Base-by-base conservation (phyloP, 2,329 filamentous ascomycete genomes). In the Ophiostoma montium region DNA sequence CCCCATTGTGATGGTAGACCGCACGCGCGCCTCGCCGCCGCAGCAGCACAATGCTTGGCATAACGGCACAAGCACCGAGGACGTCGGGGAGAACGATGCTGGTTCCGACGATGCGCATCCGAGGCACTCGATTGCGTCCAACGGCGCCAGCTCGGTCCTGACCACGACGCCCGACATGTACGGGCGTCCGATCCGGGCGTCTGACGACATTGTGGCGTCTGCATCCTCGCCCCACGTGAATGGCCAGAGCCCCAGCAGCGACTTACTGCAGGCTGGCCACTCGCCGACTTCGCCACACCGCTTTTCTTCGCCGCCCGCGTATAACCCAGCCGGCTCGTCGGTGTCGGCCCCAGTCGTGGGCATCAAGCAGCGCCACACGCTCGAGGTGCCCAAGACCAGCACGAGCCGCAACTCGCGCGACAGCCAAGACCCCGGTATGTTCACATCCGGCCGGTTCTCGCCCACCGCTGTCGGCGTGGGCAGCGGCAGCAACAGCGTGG, bases 391-490 rank as follows among this genome's bases (percentile, higher is more conserved):
- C 8, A 85, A 82, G 63, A 64, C 72, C 15, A 16, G 48, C 18
- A 72, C 80, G n/a, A 69, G 31, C 31, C 76, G 86, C 57, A 75
- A 68, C 48, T 87, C 86, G n/a, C 80, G 77, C 56, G 88, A 95
- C 56, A 74, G 80, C 30, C 68, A 75, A 54, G 84, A 89, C 57
- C 73, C 65, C 13, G 47, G 38, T 12, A 48, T 35, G 1, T 78
- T 79, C 39, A 73, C 80, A 10, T 90, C 76, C 57, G 90, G 89
- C 43, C 81, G 89, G 50, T 90, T 94, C 62, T 95, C 90, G 19
- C 88, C 79, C 1, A 70, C 69, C 9, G 69, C 67, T 8, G 59
- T 78, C 33, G 60, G 59, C 5, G 76, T 75, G 23, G 72, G 75
- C 2, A 69, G 75, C 18, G 74, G 75, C 18, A 71, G 74, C 47